phyloP scores from a whole-genome alignment of 2,329 filamentous ascomycete species.

The Colletotrichum truncatum region DNA sequence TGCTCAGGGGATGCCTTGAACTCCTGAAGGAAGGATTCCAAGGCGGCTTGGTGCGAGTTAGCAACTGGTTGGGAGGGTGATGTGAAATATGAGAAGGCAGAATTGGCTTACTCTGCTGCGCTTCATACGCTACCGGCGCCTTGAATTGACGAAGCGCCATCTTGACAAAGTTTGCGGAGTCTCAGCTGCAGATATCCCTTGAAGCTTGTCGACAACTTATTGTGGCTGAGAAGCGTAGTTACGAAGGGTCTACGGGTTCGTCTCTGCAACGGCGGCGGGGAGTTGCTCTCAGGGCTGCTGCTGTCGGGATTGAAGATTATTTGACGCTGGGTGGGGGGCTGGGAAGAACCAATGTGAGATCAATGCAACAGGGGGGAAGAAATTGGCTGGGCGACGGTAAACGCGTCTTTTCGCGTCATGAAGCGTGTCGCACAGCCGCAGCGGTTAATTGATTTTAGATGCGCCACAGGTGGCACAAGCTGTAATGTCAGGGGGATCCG shows the following conservation, averaged over 20 bases:
- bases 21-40: constrained; percentile 85
- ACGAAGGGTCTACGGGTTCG: constrained; percentile 1
- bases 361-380: constrained; percentile 33
- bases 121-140: constrained; percentile 85
- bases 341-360: constrained; percentile 32
- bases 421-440: constrained; percentile 11
- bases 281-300: constrained; percentile 12
- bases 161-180: constrained; percentile 35
- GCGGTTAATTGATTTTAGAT: constrained; percentile 25
- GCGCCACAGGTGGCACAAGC: constrained; percentile 1
- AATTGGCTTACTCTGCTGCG: constrained; percentile 77
- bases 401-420: constrained; percentile 35
- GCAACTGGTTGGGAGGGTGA: constrained; percentile 29
- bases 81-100: constrained; percentile 19
- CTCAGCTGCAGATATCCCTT: background rate
- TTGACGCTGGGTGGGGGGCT: constrained; percentile 34
- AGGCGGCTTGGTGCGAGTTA: constrained; percentile 66
- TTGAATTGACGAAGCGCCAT: constrained; percentile 90
- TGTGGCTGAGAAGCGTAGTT: background rate
- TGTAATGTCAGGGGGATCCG: no score
- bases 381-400: constrained; percentile 32
- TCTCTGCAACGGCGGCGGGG: constrained; percentile 6
- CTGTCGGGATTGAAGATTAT: constrained; percentile 24
- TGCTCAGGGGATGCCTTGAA: constrained; percentile 84
- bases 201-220: background rate